Percentiles rank a stretch among this genome's conserved stretches.
Evolutionary conservation across 352 stramenopile species (phyloP).

Genomic region (Globisporangium splendens): DNA sequence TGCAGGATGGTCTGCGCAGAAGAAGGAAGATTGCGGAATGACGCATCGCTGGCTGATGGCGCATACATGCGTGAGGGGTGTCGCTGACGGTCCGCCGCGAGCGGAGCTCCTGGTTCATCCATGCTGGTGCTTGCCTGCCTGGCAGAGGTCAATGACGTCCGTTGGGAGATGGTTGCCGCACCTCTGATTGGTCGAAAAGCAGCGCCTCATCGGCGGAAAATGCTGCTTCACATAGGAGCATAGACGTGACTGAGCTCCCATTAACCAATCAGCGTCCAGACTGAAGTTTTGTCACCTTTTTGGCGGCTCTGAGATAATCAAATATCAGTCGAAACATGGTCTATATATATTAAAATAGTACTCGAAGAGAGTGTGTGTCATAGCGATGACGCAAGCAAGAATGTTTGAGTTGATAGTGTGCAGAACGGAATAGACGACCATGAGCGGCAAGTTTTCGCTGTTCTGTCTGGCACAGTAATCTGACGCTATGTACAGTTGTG

Average conservation of each 20-base stretch:
- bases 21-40: constrained; percentile 11
- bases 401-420: too few species aligned
- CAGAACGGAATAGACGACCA: not conserved
- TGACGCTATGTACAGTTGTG: not conserved
- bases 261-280: not conserved
- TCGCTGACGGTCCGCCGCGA: not conserved
- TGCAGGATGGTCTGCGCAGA: not conserved
- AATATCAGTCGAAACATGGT: not conserved
- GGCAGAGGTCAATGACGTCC: constrained; percentile 1
- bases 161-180: not conserved
- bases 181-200: not conserved
- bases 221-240: not conserved
- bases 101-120: constrained; percentile 1
- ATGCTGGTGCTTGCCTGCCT: constrained; percentile 3
- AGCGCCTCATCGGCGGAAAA: not conserved
- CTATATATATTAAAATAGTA: too few species aligned
- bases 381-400: too few species aligned
- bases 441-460: not conserved
- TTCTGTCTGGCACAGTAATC: not conserved
- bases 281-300: constrained; percentile 5
- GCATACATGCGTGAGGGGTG: not conserved
- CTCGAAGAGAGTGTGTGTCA: too few species aligned
- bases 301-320: not conserved
- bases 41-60: constrained; percentile 1
- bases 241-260: constrained; percentile 2